Evolutionary conservation across 2,329 filamentous ascomycete species (phyloP).

Genomic region (Arthrobotrys musiformis): DNA sequence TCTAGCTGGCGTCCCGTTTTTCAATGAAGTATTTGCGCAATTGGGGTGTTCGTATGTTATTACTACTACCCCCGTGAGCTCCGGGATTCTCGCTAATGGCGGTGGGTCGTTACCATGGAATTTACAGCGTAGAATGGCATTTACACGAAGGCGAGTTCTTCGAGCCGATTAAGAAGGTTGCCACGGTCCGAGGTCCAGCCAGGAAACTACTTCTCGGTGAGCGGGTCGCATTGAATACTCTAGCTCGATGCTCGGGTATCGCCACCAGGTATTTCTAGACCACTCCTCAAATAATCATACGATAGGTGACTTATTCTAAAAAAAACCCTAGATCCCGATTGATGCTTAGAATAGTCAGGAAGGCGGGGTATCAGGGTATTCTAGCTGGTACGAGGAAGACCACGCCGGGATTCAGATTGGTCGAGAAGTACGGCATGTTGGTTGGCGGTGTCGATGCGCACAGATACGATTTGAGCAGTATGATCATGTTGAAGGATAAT

Average conservation of each 20-base stretch:
- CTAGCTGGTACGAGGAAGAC: conserved; percentile 97
- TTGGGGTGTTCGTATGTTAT: conserved; percentile 77
- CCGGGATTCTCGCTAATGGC: conserved; percentile 5
- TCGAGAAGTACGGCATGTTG: conserved; percentile 98
- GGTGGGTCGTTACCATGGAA: background rate
- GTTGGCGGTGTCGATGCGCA: conserved; percentile 92
- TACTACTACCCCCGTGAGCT: background rate
- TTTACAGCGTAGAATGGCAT: conserved; percentile 81
- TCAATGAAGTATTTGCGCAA: conserved; percentile 91
- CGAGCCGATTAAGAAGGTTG: conserved; percentile 73
- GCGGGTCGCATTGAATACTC: conserved; percentile 87
- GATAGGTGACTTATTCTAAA: background rate
- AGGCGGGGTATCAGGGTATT: conserved; percentile 79
- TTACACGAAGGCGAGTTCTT: conserved; percentile 78
- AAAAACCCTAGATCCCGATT: conserved; percentile 64
- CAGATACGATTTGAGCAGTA: conserved; percentile 86
- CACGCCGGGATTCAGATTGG: conserved; percentile 91
- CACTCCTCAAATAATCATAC: background rate
- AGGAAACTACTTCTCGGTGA: conserved; percentile 89
- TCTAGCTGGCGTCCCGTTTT: conserved; percentile 91
- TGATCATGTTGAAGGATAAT: conserved; percentile 99
- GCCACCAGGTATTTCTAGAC: conserved; percentile 78
- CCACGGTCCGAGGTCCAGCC: conserved; percentile 85
- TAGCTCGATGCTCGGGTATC: conserved; percentile 90
- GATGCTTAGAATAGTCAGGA: conserved; percentile 69